These are phyloP conservation scores for Fraxinus paxiana DNA, from an alignment of 305 asterid species.

Conservation along the genomic window DNA sequence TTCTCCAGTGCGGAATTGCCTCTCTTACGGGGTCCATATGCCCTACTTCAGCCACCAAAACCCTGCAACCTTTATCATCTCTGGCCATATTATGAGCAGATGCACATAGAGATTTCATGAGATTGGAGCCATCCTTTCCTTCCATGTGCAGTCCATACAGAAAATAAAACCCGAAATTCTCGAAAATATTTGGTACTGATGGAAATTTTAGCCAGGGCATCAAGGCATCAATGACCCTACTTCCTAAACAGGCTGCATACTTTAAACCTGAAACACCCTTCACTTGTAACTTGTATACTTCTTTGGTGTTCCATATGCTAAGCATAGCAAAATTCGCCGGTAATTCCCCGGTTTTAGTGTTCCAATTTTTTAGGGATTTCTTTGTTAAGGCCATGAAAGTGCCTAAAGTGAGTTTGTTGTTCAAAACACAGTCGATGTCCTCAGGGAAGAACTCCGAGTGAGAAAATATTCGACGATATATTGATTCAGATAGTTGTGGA, in stretches of 20 bases:
- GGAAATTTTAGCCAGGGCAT: constrained; percentile 30
- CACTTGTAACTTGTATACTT: constrained; percentile 46
- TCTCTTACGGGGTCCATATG: constrained; percentile 51
- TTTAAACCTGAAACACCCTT: constrained; percentile 60
- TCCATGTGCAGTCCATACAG: constrained; percentile 66
- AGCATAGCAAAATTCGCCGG: constrained; percentile 55
- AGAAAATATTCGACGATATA: constrained; percentile 46
- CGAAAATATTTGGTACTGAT: constrained; percentile 55
- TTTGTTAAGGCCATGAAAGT: constrained; percentile 72
- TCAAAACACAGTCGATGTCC: constrained; percentile 48
- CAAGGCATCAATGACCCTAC: constrained; percentile 26
- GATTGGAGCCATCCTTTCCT: constrained; percentile 43
- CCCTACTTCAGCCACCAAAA: constrained; percentile 73
- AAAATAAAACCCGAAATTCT: constrained; percentile 60
- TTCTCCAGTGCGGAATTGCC: constrained; percentile 73
- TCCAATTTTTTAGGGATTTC: constrained; percentile 37
- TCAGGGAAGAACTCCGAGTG: constrained; percentile 61
- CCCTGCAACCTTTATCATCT: constrained; percentile 41
- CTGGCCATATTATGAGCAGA: constrained; percentile 63
- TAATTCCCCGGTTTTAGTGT: constrained; percentile 32
- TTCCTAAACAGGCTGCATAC: constrained; percentile 47
- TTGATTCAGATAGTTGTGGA: constrained; percentile 32
- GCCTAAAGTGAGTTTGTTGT: constrained; percentile 61
- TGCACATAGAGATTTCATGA: constrained; percentile 55
- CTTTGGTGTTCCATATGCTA: constrained; percentile 43